Evolutionary conservation across 768 basidiomycete genomes (phyloP).

Genomic region (Suillus plorans): DNA sequence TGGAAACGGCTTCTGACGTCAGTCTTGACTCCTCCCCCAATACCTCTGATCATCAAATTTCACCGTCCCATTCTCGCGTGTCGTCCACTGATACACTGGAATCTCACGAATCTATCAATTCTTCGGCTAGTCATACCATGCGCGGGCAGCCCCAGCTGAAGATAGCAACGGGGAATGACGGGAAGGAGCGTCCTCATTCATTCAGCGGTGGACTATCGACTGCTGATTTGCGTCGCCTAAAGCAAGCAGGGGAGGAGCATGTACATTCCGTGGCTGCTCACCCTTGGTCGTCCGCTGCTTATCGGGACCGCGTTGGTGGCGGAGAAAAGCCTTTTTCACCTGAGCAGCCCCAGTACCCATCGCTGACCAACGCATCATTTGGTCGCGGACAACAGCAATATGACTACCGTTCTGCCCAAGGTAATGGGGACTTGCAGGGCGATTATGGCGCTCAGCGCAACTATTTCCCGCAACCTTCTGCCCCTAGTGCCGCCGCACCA

Average conservation of each 20-base stretch:
- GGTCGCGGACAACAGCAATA: conserved; percentile 55
- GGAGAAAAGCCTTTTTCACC: conserved; percentile 43
- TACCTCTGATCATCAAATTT: conserved; percentile 63
- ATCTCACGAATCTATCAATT: conserved; percentile 55
- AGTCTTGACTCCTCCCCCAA: conserved; percentile 76
- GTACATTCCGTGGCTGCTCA: conserved; percentile 41
- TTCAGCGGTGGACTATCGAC: conserved; percentile 77
- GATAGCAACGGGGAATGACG: conserved; percentile 49
- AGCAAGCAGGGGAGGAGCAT: conserved; percentile 57
- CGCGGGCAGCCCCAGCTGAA: conserved; percentile 56
- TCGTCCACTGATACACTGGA: conserved; percentile 78
- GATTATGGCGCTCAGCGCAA: conserved; percentile 62
- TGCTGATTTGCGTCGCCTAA: conserved; percentile 73
- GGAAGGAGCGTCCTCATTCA: conserved; percentile 78
- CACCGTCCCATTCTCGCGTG: conserved; percentile 73
- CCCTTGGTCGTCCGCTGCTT: conserved; percentile 51
- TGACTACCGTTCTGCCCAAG: conserved; percentile 47
- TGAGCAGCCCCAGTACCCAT: conserved; percentile 60
- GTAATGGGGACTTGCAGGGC: conserved; percentile 30
- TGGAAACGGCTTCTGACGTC: conserved; percentile 70
- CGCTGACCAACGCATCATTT: conserved; percentile 51
- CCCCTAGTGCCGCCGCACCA: conserved; percentile 37
- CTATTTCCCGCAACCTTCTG: conserved; percentile 46
- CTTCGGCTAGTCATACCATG: conserved; percentile 55
- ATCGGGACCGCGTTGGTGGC: conserved; percentile 42